These are phyloP conservation scores for Pseudogymnoascus sp. DNA, from an alignment of 2,329 filamentous ascomycete genomes.

Conservation along the genomic window DNA sequence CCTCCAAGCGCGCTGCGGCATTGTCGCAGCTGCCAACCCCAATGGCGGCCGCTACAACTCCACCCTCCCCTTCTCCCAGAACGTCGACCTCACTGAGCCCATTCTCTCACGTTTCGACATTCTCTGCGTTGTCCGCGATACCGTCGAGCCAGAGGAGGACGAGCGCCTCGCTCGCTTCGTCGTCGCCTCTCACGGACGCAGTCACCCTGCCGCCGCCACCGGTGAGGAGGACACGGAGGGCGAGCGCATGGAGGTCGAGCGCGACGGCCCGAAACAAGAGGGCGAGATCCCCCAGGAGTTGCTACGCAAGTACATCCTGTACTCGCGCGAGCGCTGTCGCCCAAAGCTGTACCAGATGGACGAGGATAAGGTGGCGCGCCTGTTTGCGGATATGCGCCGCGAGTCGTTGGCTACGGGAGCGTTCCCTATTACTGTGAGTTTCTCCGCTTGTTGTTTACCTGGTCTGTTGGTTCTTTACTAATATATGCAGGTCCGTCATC, in stretches of 20 bases:
- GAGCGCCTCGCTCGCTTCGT: slow-evolving; percentile 92
- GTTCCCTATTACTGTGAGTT: slow-evolving; percentile 90
- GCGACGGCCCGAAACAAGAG: slow-evolving; percentile 48
- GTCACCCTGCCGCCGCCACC: slow-evolving; percentile 60
- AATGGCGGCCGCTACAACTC: slow-evolving; percentile 95
- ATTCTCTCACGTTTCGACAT: slow-evolving; percentile 98
- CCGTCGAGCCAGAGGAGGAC: slow-evolving; percentile 85
- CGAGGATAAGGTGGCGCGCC: slow-evolving; percentile 87
- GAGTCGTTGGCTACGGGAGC: slow-evolving; percentile 91
- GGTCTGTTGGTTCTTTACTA: slow-evolving; percentile 13
- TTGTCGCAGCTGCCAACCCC: slow-evolving; percentile 94
- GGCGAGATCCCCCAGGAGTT: slow-evolving; percentile 86
- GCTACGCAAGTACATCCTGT: slow-evolving; percentile 92
- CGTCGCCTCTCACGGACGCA: slow-evolving; percentile 85
- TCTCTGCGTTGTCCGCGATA: slow-evolving; percentile 90
- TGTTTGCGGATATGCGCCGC: slow-evolving; percentile 93
- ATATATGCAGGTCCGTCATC: slow-evolving; percentile 71
- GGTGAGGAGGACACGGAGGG: slow-evolving; percentile 36
- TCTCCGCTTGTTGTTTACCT: neutral
- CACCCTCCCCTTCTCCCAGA: slow-evolving; percentile 90
- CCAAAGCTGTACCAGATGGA: slow-evolving; percentile 97
- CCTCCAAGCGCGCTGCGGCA: slow-evolving; percentile 88
- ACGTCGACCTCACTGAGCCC: slow-evolving; percentile 93
- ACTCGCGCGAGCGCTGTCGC: slow-evolving; percentile 79
- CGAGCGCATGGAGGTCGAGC: slow-evolving; percentile 58